Conservation (phyloP, 495 filamentous ascomycete genomes). For the Astrocystis sublimbata region DNA sequence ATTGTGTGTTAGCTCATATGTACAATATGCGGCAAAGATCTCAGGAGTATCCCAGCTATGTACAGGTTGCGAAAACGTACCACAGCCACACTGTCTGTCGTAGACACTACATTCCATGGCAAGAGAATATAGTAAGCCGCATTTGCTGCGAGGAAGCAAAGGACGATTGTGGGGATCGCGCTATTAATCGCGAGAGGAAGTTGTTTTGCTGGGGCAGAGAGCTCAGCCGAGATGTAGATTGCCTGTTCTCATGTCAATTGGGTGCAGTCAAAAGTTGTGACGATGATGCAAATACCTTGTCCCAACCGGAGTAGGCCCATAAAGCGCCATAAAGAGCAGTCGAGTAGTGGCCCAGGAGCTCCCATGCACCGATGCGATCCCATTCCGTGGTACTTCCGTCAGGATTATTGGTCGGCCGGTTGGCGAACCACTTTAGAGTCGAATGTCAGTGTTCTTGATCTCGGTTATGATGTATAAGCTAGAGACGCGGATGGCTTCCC, state of each 20-base stretch:
- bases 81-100: conserved; percentile 57
- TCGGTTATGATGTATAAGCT: background rate
- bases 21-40: too few species aligned
- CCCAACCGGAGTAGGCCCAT: conserved; percentile 63
- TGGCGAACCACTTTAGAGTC: conserved; percentile 45
- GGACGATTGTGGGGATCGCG: conserved; percentile 54
- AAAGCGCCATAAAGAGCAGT: conserved; percentile 56
- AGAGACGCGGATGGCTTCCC: background rate
- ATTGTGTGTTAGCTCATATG: background rate
- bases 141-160: conserved; percentile 56
- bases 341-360: conserved; percentile 53
- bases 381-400: conserved; percentile 54
- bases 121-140: conserved; percentile 57
- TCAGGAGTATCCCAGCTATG: too few species aligned
- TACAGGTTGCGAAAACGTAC: conserved; percentile 36
- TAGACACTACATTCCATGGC: conserved; percentile 54
- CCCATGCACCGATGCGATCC: conserved; percentile 46
- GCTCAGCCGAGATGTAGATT: conserved; percentile 57
- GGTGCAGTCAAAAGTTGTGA: background rate
- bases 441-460: background rate
- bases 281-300: conserved; percentile 46
- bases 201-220: conserved; percentile 50
- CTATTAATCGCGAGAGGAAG: conserved; percentile 58
- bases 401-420: conserved; percentile 42
- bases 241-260: conserved; percentile 35